Percentiles rank a stretch among this genome's conserved stretches.
Conservation (phyloP, 306 rosid species). For the Myrica gale region DNA sequence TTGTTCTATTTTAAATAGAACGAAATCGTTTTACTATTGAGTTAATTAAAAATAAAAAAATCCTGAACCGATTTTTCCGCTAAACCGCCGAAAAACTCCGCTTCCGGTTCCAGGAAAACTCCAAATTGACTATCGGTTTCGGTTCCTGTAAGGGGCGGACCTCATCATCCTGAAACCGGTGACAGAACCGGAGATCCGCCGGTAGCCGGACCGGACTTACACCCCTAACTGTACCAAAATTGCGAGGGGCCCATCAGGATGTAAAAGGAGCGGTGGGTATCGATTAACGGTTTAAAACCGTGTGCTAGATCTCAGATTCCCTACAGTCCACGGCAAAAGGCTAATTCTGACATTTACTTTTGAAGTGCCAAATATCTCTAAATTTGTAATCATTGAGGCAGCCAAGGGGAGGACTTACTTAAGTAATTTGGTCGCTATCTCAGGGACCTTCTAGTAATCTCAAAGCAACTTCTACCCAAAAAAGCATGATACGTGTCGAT, state of each 20-base stretch:
- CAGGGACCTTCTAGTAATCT: constrained; percentile 28
- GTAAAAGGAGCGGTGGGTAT: neutral
- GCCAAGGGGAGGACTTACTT: constrained; percentile 8
- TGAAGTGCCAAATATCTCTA: constrained; percentile 23
- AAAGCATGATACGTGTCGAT: neutral
- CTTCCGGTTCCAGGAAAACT: too few species aligned
- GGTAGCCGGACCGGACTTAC: too few species aligned
- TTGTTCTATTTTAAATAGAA: too few species aligned
- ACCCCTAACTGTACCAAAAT: neutral
- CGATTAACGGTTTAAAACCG: neutral
- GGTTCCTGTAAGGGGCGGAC: too few species aligned
- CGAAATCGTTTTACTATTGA: too few species aligned
- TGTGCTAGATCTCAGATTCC: neutral
- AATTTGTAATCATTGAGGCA: constrained; percentile 21
- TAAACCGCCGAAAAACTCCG: too few species aligned
- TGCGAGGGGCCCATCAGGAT: neutral
- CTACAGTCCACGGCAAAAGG: constrained; percentile 13
- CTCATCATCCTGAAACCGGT: too few species aligned
- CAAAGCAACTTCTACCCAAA: neutral
- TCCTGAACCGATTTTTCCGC: too few species aligned
- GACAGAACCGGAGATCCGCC: too few species aligned
- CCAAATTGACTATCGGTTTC: too few species aligned
- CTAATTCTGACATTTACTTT: neutral
- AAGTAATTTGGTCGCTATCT: constrained; percentile 23
- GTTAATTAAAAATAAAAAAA: too few species aligned